A percentile compares a stretch with the other conserved stretches of the same genome.
Evolutionary conservation across 495 filamentous ascomycete genomes (phyloP).

Genomic region (Podospora didyma): DNA sequence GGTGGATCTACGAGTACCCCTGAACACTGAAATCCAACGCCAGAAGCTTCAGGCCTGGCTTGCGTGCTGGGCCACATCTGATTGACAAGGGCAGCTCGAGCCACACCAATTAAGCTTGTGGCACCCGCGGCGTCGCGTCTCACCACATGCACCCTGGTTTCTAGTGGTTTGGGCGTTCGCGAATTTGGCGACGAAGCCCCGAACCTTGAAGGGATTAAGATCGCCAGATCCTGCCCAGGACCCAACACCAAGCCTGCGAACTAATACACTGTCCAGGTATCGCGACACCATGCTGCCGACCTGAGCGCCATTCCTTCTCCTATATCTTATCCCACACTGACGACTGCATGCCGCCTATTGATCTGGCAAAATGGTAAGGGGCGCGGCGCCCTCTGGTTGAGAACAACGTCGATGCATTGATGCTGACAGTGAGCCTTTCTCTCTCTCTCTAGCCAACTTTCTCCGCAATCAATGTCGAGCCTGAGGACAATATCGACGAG

Average conservation of each 20-base stretch:
- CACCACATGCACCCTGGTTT: not conserved
- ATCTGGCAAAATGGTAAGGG: slow-evolving; percentile 1
- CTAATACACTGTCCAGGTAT: too few relatives aligned
- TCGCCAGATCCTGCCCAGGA: not conserved
- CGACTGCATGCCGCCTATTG: not conserved
- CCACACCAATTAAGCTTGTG: not conserved
- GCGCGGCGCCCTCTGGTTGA: not conserved
- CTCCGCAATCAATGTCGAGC: slow-evolving; percentile 85
- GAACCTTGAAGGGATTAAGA: not conserved
- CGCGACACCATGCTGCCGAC: not conserved
- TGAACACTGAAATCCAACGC: too few relatives aligned
- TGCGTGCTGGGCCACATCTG: slow-evolving; percentile 1
- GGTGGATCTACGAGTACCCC: too few relatives aligned
- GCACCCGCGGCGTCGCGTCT: not conserved
- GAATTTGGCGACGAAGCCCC: not conserved
- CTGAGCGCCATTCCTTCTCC: not conserved
- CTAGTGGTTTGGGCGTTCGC: not conserved
- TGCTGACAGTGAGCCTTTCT: not conserved
- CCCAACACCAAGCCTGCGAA: too few relatives aligned
- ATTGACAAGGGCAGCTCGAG: not conserved
- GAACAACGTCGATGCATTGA: not conserved
- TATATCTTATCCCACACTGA: not conserved
- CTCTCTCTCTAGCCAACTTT: slow-evolving; percentile 51
- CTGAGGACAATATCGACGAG: slow-evolving; percentile 82
- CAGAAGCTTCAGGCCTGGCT: too few relatives aligned